Percentiles rank a stretch among this genome's conserved stretches.
Conservation (phyloP, 1,139 yeast species). For the Protomyces gravidus region DNA sequence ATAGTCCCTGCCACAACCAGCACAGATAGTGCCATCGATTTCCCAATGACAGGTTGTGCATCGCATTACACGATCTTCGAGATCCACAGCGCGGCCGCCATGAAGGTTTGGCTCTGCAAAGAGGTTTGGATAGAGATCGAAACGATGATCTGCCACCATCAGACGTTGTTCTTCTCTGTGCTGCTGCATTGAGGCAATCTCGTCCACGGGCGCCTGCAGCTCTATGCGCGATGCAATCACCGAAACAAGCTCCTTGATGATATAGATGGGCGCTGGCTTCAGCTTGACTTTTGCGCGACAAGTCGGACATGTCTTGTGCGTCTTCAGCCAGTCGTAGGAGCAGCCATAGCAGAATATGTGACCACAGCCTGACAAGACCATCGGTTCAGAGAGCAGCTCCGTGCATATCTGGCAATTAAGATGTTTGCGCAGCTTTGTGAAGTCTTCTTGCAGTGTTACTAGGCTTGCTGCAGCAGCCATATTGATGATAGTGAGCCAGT, state of each 20-base stretch:
- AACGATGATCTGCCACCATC: not conserved
- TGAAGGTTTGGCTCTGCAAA: not conserved
- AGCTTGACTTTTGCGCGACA: slow-evolving; percentile 19
- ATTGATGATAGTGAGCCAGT: not conserved
- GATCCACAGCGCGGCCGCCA: slow-evolving; percentile 7
- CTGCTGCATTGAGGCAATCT: not conserved
- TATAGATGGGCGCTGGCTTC: slow-evolving; percentile 11
- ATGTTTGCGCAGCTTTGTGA: slow-evolving; percentile 1
- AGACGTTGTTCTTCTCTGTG: slow-evolving; percentile 15
- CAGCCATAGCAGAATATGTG: slow-evolving; percentile 28
- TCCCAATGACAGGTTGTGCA: slow-evolving; percentile 29
- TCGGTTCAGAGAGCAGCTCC: slow-evolving; percentile 21
- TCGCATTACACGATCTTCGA: slow-evolving; percentile 27
- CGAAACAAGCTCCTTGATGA: slow-evolving; percentile 20
- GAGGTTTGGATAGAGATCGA: slow-evolving; percentile 20
- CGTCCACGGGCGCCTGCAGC: slow-evolving; percentile 7
- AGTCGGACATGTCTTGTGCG: slow-evolving; percentile 26
- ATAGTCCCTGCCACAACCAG: not conserved
- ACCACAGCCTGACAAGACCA: slow-evolving; percentile 19
- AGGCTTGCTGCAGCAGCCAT: not conserved
- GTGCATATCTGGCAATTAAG: slow-evolving; percentile 25
- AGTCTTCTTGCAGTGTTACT: not conserved
- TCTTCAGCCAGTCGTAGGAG: slow-evolving; percentile 23
- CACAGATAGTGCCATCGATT: slow-evolving; percentile 7
- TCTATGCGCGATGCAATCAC: slow-evolving; percentile 2